Conservation (phyloP, 352 stramenopile genomes). For the Pythium oligandrum region DNA sequence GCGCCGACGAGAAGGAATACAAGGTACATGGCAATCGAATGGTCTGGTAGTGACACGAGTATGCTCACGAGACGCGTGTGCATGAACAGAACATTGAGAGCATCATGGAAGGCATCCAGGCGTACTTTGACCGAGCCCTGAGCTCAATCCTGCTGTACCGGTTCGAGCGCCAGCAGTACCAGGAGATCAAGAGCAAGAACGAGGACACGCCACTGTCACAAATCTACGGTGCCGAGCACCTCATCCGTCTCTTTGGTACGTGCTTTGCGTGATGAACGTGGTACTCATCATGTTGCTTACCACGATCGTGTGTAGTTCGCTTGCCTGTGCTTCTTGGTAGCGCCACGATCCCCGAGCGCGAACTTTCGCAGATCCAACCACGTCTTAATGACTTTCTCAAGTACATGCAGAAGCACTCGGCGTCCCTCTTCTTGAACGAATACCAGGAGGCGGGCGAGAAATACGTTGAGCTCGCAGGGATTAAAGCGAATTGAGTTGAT, state of each 20-base stretch:
- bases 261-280: slow-evolving; percentile 9
- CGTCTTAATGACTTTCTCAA: slow-evolving; percentile 83
- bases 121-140: slow-evolving; percentile 88
- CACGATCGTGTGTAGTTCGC: slow-evolving; percentile 37
- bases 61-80: neutral
- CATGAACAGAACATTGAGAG: slow-evolving; percentile 53
- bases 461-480: slow-evolving; percentile 32
- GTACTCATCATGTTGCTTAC: slow-evolving; percentile 1
- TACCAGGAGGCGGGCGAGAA: slow-evolving; percentile 57
- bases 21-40: slow-evolving; percentile 26
- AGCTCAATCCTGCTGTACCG: slow-evolving; percentile 89
- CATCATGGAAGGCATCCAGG: slow-evolving; percentile 81
- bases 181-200: slow-evolving; percentile 62
- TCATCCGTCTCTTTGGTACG: slow-evolving; percentile 87
- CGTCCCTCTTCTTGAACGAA: slow-evolving; percentile 61
- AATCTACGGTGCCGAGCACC: slow-evolving; percentile 90
- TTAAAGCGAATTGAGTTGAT: too few relatives aligned
- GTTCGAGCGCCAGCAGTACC: slow-evolving; percentile 88
- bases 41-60: neutral
- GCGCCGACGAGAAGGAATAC: slow-evolving; percentile 63
- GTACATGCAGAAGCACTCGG: slow-evolving; percentile 75
- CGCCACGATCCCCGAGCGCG: slow-evolving; percentile 50
- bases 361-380: slow-evolving; percentile 60
- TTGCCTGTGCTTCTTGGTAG: slow-evolving; percentile 70
- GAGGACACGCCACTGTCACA: slow-evolving; percentile 68